phyloP scores from a whole-genome alignment of 768 basidiomycete genomes.

The Polyporus arcularius region DNA sequence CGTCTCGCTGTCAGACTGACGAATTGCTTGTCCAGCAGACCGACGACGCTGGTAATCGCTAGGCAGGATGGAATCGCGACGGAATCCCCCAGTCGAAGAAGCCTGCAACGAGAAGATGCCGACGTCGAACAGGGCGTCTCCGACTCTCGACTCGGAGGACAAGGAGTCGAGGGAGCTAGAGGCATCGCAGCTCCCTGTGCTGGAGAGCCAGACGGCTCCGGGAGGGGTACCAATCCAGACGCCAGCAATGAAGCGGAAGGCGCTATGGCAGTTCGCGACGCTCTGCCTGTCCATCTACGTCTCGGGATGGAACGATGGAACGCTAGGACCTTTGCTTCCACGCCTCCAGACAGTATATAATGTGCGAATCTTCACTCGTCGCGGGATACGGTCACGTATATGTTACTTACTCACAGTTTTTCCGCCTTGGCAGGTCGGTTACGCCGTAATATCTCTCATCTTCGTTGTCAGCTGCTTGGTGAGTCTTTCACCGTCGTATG shows the following conservation, averaged over 20 bases:
- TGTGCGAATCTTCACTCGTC: conserved; percentile 25
- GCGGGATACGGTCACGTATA: no score
- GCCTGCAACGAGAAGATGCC: neutral
- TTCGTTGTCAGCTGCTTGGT: conserved; percentile 53
- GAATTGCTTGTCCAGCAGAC: neutral
- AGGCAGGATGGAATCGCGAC: neutral
- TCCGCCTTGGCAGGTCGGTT: conserved; percentile 38
- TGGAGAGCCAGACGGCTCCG: neutral
- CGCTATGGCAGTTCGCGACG: conserved; percentile 47
- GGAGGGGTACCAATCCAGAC: neutral
- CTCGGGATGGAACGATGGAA: conserved; percentile 77
- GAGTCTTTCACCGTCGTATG: conserved; percentile 4
- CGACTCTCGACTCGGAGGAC: neutral
- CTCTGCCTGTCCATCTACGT: conserved; percentile 59
- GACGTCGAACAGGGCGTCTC: neutral
- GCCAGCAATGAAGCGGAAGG: conserved; percentile 9
- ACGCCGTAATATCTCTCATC: conserved; percentile 56
- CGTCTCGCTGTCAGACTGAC: neutral
- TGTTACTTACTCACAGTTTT: no score
- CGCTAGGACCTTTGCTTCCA: conserved; percentile 70
- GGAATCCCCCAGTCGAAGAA: neutral
- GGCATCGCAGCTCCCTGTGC: neutral
- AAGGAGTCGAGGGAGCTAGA: neutral
- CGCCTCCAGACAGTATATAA: conserved; percentile 59
- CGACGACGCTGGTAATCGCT: neutral